Evolutionary conservation across 345 rosid genomes (phyloP), one percentile per base, ranked within the genome.

Genomic region (Triadica sebifera): DNA sequence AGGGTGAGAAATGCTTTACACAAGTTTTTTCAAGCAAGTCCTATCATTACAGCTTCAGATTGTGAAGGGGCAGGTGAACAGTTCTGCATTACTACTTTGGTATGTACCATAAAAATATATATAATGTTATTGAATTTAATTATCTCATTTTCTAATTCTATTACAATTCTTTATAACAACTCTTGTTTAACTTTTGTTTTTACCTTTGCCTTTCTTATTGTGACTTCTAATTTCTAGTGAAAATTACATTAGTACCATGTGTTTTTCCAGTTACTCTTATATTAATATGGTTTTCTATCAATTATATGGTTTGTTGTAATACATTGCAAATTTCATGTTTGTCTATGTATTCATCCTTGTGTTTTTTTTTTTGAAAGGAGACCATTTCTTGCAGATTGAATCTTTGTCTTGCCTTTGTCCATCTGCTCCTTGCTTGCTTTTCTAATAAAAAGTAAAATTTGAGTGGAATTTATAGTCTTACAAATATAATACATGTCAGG

Each of bases 31-130:
- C 97, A 93, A 84, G 99, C 97, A 56, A 95, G 98, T 82, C 99
- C 99, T 76, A 95, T 95, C 62, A 93, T 95, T 75, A 91, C 98
- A 65, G 89, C 97, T 37, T 90, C 99, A 2, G 99, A 95, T 77
- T 93, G 98, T 84, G 98, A 95, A 87, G 99, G 99, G 70, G 99
- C 96, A 5, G 99, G 99, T 59, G 98, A 93, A 84, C 99, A 95
- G 82, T 95, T 95, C 78, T 95, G 99, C 67, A 98, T 93, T 69
- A 95, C 99, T 80, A 95, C 97, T 74, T 87, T 95, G 88, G 99
- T 95, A 90, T 75, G 87, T 73, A 37, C 49, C 20, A n/a, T 75
- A 59, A 65, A 47, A 9, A 24, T 12, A 38, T n/a, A n/a, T n/a
- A n/a, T n/a, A 13, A n/a, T 3, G 7, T 29, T 50, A 13, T 4